Conservation (phyloP, 495 filamentous ascomycete species). For the Podospora didyma region DNA sequence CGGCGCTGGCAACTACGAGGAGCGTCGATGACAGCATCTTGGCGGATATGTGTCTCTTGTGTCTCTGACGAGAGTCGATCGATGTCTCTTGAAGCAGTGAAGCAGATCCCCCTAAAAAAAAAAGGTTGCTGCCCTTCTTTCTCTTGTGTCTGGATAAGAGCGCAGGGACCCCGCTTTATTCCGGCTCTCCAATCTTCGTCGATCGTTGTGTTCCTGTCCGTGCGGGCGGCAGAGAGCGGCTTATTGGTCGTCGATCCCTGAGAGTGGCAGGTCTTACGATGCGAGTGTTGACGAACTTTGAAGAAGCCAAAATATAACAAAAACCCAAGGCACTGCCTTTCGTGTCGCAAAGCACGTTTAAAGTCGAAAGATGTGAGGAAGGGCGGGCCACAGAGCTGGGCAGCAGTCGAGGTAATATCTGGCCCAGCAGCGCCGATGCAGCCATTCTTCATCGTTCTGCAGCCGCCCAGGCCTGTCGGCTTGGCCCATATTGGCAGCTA, state of each 20-base stretch:
- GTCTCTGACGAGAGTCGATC: no score
- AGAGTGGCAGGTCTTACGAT: not conserved
- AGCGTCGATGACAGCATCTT: constrained; percentile 47
- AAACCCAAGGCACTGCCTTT: constrained; percentile 2
- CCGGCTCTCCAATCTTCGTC: constrained; percentile 13
- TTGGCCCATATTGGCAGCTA: constrained; percentile 19
- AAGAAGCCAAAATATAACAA: constrained; percentile 1
- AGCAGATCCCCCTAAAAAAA: not conserved
- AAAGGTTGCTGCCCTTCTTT: not conserved
- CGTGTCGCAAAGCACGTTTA: not conserved
- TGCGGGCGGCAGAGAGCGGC: constrained; percentile 10
- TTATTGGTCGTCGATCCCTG: not conserved
- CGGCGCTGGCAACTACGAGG: constrained; percentile 45
- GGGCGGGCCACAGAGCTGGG: constrained; percentile 11
- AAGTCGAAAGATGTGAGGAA: constrained; percentile 1
- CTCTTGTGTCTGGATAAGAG: not conserved
- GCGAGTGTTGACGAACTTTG: not conserved
- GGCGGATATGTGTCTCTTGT: constrained; percentile 2
- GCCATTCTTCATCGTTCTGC: constrained; percentile 22
- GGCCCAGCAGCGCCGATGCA: constrained; percentile 9
- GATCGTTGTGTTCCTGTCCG: constrained; percentile 14
- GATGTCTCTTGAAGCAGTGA: no score
- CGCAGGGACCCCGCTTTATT: constrained; percentile 11
- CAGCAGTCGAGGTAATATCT: constrained; percentile 27
- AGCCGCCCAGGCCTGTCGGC: constrained; percentile 25